phyloP scores from a whole-genome alignment of 495 filamentous ascomycete genomes.

The Xylaria intraflava region DNA sequence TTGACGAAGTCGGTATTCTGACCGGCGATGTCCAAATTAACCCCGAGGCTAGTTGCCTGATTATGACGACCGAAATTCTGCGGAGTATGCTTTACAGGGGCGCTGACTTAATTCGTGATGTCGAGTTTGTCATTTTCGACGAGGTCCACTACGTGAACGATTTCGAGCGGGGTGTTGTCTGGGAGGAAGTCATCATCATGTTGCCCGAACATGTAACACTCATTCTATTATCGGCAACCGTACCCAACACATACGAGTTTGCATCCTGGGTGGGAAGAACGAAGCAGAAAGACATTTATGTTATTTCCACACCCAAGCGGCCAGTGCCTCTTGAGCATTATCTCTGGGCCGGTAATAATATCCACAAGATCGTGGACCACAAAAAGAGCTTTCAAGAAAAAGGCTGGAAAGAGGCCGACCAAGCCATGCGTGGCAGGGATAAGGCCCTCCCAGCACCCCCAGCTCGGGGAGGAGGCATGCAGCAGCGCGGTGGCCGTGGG shows the following conservation, averaged over 20 bases:
- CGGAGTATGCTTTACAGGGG: slow-evolving; percentile 97
- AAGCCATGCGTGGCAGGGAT: slow-evolving; percentile 73
- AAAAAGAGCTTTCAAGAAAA: slow-evolving; percentile 84
- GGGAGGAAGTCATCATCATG: slow-evolving; percentile 99
- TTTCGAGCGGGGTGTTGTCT: slow-evolving; percentile 92
- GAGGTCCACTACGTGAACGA: slow-evolving; percentile 99
- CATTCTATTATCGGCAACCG: slow-evolving; percentile 90
- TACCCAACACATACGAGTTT: slow-evolving; percentile 96
- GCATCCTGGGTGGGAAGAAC: slow-evolving; percentile 97
- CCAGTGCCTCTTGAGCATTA: slow-evolving; percentile 95
- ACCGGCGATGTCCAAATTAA: slow-evolving; percentile 98
- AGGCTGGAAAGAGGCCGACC: slow-evolving; percentile 92
- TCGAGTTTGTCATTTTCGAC: slow-evolving; percentile 98
- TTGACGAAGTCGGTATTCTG: slow-evolving; percentile 93
- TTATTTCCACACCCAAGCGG: slow-evolving; percentile 93
- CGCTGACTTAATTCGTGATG: slow-evolving; percentile 91
- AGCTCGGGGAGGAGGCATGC: slow-evolving; percentile 43
- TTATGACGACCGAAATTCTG: slow-evolving; percentile 98
- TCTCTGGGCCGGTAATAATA: slow-evolving; percentile 86
- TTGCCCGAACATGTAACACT: slow-evolving; percentile 92
- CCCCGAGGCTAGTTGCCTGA: slow-evolving; percentile 93
- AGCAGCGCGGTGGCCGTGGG: slow-evolving; percentile 54
- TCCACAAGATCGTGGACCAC: slow-evolving; percentile 88
- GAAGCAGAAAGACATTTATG: slow-evolving; percentile 98
- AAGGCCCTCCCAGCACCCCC: slow-evolving; percentile 50